Evolutionary conservation across 768 basidiomycete species (phyloP), one percentile per base, ranked within the genome.

Genomic region (Kockovaella imperatae): DNA sequence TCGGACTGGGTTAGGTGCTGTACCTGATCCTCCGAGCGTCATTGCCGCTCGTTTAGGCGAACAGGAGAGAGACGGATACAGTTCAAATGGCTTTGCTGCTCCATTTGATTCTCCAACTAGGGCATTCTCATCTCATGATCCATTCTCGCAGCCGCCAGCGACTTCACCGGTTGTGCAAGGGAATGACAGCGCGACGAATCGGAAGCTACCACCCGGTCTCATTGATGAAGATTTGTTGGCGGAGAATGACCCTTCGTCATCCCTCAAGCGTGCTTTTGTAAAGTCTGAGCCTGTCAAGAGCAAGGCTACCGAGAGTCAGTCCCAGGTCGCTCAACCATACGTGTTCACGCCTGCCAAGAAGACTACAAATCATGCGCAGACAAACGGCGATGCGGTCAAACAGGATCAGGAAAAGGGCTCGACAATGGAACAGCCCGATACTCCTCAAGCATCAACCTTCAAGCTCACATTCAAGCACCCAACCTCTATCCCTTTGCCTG

Each of bases 191-290:
- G 23, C 10, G 17, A 23, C 49, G 14, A 50, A 29, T 11, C 23
- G 44, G 20, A 48, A 45, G 24, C 35, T 57, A 17, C 61, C 61
- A 1, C 32, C 54, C 7, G 59, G 55, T 26, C 43, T 67, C 30
- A 59, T 67, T 21, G 64, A 63, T 38, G 59, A 63, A 21, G 64
- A 63, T 42, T 39, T 61, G 3, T 45, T 61, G 31, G 59, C 56
- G 13, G 59, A 47, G 35, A 51, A 50, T 10, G 64, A 67, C 45
- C 64, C 64, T 4, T 52, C 50, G 31, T 42, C 55, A 14, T 54
- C 59, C 8, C 53, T 63, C 29, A 67, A 67, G 29, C 55, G 60
- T 45, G 64, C 64, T 17, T 67, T 67, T 43, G 61, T 63, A 42
- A 67, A 63, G 42, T 58, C 64, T 8, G 26, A 50, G 11, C 56